These are phyloP conservation scores for Dactylis glomerata DNA, from an alignment of 176 grass and related monocot species.

Conservation along the genomic window DNA sequence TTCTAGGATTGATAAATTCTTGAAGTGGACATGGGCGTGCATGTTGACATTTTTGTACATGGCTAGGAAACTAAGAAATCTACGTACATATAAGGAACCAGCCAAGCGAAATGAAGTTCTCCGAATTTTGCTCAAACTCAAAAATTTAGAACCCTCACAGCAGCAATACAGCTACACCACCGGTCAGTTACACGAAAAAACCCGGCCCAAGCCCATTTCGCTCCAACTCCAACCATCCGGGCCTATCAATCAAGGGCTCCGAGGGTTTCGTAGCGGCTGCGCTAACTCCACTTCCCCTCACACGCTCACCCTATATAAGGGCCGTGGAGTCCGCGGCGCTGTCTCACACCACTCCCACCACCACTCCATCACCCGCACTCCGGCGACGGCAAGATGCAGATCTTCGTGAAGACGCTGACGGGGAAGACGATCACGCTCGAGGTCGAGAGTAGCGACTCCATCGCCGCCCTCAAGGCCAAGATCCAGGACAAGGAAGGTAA, in stretches of 20 bases:
- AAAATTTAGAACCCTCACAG: no score
- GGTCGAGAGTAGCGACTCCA: slow-evolving; percentile 58
- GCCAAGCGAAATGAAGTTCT: no score
- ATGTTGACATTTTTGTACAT: no score
- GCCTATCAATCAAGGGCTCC: neutral
- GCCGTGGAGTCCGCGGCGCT: neutral
- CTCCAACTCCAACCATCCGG: no score
- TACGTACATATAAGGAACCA: no score
- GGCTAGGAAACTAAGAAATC: no score
- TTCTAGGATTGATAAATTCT: no score
- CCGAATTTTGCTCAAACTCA: no score
- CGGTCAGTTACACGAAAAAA: no score
- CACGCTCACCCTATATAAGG: neutral
- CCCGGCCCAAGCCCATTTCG: no score
- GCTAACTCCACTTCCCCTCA: neutral
- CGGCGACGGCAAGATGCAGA: slow-evolving; percentile 27
- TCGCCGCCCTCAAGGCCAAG: slow-evolving; percentile 61
- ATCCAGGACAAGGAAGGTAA: slow-evolving; percentile 55
- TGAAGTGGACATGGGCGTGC: no score
- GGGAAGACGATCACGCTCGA: slow-evolving; percentile 21
- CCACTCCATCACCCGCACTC: neutral
- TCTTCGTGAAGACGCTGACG: slow-evolving; percentile 37
- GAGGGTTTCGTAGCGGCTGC: slow-evolving; percentile 8
- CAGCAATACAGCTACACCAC: no score
- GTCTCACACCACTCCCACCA: neutral